Percentiles rank a stretch among this genome's conserved stretches.
These are phyloP conservation scores for Pugionium dolabratum DNA, from an alignment of 345 rosid genomes.

Conservation along the genomic window DNA sequence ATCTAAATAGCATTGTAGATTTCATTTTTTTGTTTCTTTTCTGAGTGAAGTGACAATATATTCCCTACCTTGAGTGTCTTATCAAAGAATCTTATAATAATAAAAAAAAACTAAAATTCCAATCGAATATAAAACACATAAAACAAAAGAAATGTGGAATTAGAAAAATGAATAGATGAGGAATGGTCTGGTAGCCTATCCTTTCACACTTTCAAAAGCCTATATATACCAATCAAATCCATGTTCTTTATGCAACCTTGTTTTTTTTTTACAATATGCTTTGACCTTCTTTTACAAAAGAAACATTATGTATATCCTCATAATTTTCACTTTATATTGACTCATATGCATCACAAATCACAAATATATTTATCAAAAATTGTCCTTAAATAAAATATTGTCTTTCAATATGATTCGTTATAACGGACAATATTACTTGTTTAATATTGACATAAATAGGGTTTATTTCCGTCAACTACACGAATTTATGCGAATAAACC, in stretches of 20 bases:
- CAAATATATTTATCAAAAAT: not conserved
- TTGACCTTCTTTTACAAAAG: slow-evolving; percentile 21
- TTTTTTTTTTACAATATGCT: not conserved
- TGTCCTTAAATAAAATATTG: not conserved
- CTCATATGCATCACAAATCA: slow-evolving; percentile 25
- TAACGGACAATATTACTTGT: not conserved
- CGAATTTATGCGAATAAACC: too few species aligned
- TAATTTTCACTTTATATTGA: slow-evolving; percentile 21
- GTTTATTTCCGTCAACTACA: too few species aligned
- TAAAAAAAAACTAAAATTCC: not conserved
- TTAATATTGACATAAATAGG: not conserved
- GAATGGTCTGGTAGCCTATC: slow-evolving; percentile 23
- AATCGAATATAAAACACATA: not conserved
- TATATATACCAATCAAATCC: slow-evolving; percentile 35
- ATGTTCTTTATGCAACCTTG: slow-evolving; percentile 12
- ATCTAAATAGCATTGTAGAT: slow-evolving; percentile 22
- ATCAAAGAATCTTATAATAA: slow-evolving; percentile 17
- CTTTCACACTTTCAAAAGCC: slow-evolving; percentile 40
- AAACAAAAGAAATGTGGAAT: not conserved
- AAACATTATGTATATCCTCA: not conserved
- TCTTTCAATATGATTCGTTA: not conserved
- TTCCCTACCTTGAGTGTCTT: slow-evolving; percentile 32
- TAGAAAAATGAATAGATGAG: slow-evolving; percentile 12
- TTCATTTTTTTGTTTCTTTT: not conserved
- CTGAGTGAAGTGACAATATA: slow-evolving; percentile 35